Evolutionary conservation across 129 eudicot species (phyloP), one percentile per base, ranked within the genome.

Genomic region (Helianthus tuberosus): DNA sequence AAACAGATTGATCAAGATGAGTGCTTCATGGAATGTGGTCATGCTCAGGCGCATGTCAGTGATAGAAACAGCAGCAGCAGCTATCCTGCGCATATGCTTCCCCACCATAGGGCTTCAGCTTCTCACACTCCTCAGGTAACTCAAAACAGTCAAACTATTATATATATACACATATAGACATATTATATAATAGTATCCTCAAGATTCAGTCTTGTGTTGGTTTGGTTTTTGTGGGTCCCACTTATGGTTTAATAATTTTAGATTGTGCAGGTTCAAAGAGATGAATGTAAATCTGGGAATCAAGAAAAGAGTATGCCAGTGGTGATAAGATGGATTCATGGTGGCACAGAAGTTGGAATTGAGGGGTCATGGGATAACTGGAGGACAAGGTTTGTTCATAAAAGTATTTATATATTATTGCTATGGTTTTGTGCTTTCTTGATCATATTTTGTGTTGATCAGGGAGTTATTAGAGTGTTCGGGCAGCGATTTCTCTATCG

Each of bases 301-400:
- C 52, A 52, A 16, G 81, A 64, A 53, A 85, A 52, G 63, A 59
- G 60, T 44, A 60, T 71, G 72, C 71, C 82, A 2, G 15, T 71
- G 64, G 6, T 62, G 13, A 75, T 85, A 29, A 51, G 49, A 67
- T 85, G 89, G 89, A 76, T 32, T 79, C 74, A 85, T 35, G 80
- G 74, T 16, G 89, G 89, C 36, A 75, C 69, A 11, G 63, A 82
- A 29, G 86, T 85, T 38, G 84, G 82, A 6, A 32, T 85, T 4
- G 84, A 82, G 74, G 89, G 89, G 53, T 85, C 89, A 16, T 85
- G 89, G 89, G 82, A 85, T 75, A 54, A 75, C 27, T 82, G 89
- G 89, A 79, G 16, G 63, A 76, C 82, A 53, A 80, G 82, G 88
- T 84, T 51, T 59, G 65, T 59, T 53, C 10, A 16, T 12, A 63